Conservation (phyloP, 192 early-diverging fungal species). For the Entomortierella beljakovae region DNA sequence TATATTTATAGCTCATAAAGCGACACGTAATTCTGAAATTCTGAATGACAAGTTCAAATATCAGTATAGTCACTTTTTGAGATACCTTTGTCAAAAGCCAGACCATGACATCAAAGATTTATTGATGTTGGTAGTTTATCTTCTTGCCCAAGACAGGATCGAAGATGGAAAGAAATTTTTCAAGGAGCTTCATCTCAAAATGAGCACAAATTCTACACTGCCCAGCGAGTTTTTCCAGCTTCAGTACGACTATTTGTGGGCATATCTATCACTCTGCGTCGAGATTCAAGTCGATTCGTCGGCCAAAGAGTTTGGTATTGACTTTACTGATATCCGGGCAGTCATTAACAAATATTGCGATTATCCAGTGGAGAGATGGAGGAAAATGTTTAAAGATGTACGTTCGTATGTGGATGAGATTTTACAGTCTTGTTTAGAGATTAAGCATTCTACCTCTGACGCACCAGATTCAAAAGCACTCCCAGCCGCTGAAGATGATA, state of each 20-base stretch:
- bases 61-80: conserved; percentile 53
- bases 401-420: conserved; percentile 52
- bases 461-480: not conserved
- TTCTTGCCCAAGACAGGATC: conserved; percentile 61
- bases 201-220: not conserved
- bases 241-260: conserved; percentile 44
- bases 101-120: conserved; percentile 36
- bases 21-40: conserved; percentile 37
- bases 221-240: conserved; percentile 19
- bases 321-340: conserved; percentile 20
- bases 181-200: not conserved
- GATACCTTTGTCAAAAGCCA: conserved; percentile 46
- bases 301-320: not conserved
- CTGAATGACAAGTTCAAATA: conserved; percentile 53
- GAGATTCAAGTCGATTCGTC: conserved; percentile 19
- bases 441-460: not conserved
- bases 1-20: conserved; percentile 38
- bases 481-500: not conserved
- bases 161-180: conserved; percentile 52
- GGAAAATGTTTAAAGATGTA: conserved; percentile 56
- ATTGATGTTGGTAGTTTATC: conserved; percentile 52
- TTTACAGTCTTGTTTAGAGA: conserved; percentile 3
- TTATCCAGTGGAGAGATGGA: conserved; percentile 57
- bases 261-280: conserved; percentile 36
- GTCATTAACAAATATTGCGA: conserved; percentile 26